Base-by-base conservation (phyloP, 2,329 filamentous ascomycete genomes). In the Colletotrichum lindemuthianum region DNA sequence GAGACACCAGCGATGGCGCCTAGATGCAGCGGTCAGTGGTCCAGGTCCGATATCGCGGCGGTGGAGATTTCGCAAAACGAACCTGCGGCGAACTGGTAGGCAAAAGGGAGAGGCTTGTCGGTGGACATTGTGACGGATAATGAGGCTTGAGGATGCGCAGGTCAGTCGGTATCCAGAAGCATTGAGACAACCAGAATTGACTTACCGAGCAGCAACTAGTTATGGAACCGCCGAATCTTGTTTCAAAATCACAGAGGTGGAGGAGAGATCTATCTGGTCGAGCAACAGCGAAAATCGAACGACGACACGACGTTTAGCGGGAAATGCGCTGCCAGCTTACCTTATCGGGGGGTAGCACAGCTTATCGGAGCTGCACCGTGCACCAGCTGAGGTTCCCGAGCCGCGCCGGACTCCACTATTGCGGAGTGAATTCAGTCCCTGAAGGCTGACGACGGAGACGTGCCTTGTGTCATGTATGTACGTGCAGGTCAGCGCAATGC, bases 1-100 rank as follows among this genome's bases (percentile, higher is more conserved):
- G 95, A 98, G 70, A 99, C 94, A 85, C 96, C 96, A 75, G 96
- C 96, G 76, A 99, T 92, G 77, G 96, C 96, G 83, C 91, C 90
- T 92, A 72, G 41, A 71, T 47, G 48, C 60, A 67, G 47, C 40
- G 68, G 72, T 75, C 72, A 73, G 75, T 66, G 58, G 59, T 67
- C 44, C 32, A 44, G 61, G 60, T 71, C 66, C 68, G 60, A 68
- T 70, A 67, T 57, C 48, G 63, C 59, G 63, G 51, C 49, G 55
- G 40, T 66, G 56, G 66, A 37, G 69, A 70, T 70, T 69, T 44
- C 32, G 68, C 67, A 64, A 68, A 69, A 82, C 87, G 75, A 76
- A 89, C 94, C 94, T 75, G 95, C 94, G 78, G 90, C 91, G 84
- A 98, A 97, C 83, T 97, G 94, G 88, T 97, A 97, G 72, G 88